Base-by-base conservation (phyloP, 768 basidiomycete genomes). In the Infundibulicybe gibba region DNA sequence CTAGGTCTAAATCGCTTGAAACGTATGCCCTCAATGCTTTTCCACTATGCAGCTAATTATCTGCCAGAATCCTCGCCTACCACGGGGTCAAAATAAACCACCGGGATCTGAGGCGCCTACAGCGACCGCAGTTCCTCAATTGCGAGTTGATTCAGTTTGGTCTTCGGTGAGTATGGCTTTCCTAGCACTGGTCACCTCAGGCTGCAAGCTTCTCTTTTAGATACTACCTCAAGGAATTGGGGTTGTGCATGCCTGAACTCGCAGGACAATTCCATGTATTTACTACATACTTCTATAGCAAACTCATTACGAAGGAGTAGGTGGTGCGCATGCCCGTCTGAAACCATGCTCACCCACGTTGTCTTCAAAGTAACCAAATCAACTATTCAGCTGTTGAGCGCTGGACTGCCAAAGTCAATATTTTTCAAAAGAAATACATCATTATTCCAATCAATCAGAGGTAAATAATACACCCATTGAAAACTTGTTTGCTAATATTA, bases 271-370 rank as follows among this genome's bases (percentile, higher is more conserved):
- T 94, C 1, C 86, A 97, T 57, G 78, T 98, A 3, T 98, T 98
- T 72, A 98, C 86, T 63, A 94, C 94, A 0, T 99, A 97, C 68
- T 98, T 99, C 66, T 98, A 94, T 72, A 91, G 94, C 71, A 95
- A 97, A 64, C 67, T 99, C 19, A 85, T 84, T 48, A 76, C 76
- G 45, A 87, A 80, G 61, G 79, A 74, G 83, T 84, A 61, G 32
- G 72, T 60, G 11, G 15, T 10, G 10, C 33, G 19, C 32, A 43
- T 30, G 10, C 33, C 35, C 14, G 21, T 31, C 43, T 5, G 15
- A 14, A 19, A 6, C 15, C 15, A n/a, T n/a, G n/a, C n/a, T n/a
- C n/a, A n/a, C n/a, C n/a, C n/a, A n/a, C n/a, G n/a, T n/a, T n/a
- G n/a, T n/a, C n/a, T n/a, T n/a, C n/a, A n/a, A n/a, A 80, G 78